Conservation (phyloP, 768 basidiomycete genomes). For the Ramaria sp. region DNA sequence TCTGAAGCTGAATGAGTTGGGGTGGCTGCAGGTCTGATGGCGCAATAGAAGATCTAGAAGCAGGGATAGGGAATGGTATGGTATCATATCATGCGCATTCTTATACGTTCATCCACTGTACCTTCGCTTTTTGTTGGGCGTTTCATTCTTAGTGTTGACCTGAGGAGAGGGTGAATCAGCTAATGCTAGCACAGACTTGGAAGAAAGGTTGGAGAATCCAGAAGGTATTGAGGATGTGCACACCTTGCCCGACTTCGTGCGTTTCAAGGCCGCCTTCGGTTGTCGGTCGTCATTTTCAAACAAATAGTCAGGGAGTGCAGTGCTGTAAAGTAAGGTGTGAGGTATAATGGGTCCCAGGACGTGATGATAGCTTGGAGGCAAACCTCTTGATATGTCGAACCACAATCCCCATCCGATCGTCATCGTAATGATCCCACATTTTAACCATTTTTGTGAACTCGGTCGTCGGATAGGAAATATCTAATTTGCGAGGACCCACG, state of each 20-base stretch:
- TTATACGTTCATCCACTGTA: constrained; percentile 28
- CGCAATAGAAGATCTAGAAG: constrained; percentile 6
- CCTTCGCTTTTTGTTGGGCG: constrained; percentile 78
- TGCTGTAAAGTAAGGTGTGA: constrained; percentile 28
- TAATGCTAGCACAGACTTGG: background rate
- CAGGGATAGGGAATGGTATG: background rate
- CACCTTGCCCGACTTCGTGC: constrained; percentile 54
- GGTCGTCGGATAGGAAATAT: constrained; percentile 94
- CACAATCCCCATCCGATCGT: constrained; percentile 85
- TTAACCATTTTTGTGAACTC: constrained; percentile 93
- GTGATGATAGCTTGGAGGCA: constrained; percentile 14
- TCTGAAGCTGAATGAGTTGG: constrained; percentile 34
- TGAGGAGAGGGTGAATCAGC: constrained; percentile 23
- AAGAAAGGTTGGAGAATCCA: constrained; percentile 19
- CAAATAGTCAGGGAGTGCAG: constrained; percentile 69
- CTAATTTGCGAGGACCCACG: constrained; percentile 70
- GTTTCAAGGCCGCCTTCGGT: constrained; percentile 58
- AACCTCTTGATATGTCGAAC: constrained; percentile 91
- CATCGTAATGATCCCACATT: constrained; percentile 91
- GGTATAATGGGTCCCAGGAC: constrained; percentile 6
- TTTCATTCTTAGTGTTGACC: constrained; percentile 55
- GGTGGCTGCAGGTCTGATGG: background rate
- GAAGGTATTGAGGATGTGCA: constrained; percentile 17
- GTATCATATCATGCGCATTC: background rate
- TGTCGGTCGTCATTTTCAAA: constrained; percentile 77